A percentile compares a stretch with the other conserved stretches of the same genome.
Evolutionary conservation across 768 basidiomycete species (phyloP).

Genomic region (Pleurotus citrinopileatus): DNA sequence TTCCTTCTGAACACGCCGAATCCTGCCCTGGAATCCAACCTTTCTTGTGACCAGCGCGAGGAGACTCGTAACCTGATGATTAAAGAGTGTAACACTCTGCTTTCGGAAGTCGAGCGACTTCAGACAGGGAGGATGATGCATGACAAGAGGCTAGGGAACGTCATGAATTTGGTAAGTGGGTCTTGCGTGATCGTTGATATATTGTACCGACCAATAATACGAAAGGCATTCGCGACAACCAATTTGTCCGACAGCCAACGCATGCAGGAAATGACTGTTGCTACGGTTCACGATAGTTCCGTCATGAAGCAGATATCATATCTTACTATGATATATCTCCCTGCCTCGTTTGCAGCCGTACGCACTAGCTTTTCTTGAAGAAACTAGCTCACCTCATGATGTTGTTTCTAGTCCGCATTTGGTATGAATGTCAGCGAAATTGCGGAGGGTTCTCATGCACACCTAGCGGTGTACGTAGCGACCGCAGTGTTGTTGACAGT

Average conservation of each 20-base stretch:
- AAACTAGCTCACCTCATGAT: background rate
- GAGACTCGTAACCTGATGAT: conserved; percentile 5
- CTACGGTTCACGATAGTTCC: conserved; percentile 29
- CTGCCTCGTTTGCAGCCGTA: conserved; percentile 35
- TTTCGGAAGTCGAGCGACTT: conserved; percentile 48
- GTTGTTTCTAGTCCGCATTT: conserved; percentile 33
- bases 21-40: conserved; percentile 28
- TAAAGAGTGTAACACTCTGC: conserved; percentile 47
- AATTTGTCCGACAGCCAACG: conserved; percentile 45
- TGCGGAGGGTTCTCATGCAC: conserved; percentile 27
- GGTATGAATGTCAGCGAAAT: conserved; percentile 34
- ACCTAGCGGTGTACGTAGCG: conserved; percentile 38
- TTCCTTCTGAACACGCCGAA: conserved; percentile 42
- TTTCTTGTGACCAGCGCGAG: background rate
- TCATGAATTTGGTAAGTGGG: conserved; percentile 44
- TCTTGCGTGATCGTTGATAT: background rate
- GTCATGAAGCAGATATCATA: conserved; percentile 41
- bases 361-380: conserved; percentile 2
- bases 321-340: conserved; percentile 48
- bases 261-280: conserved; percentile 40
- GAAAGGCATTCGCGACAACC: conserved; percentile 43
- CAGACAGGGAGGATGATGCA: conserved; percentile 39
- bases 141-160: conserved; percentile 48
- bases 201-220: background rate
- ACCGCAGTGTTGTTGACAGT: conserved; percentile 45